Evolutionary conservation across 306 rosid genomes (phyloP).

Genomic region (Luffa acutangula): DNA sequence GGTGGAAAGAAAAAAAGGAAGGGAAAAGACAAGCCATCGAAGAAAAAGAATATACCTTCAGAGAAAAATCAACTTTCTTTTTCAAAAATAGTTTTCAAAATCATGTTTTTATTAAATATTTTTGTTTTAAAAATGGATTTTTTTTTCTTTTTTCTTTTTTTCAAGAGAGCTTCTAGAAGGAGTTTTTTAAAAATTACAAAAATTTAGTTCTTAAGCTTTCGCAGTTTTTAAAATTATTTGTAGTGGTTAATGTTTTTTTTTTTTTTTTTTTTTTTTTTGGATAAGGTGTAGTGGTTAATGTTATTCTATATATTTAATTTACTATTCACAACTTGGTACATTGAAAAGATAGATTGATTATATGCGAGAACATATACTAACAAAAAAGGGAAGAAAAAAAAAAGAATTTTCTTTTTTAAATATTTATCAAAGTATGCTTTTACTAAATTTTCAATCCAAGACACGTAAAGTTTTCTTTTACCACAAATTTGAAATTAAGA

Average conservation of each 20-base stretch:
- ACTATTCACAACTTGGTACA: background rate
- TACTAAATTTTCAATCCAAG: background rate
- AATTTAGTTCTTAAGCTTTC: too few species aligned
- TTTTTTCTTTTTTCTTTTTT: too few species aligned
- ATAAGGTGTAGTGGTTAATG: background rate
- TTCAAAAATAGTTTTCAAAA: background rate
- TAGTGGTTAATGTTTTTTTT: too few species aligned
- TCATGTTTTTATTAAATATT: too few species aligned
- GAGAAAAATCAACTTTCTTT: background rate
- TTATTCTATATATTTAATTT: background rate
- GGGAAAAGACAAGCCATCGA: background rate
- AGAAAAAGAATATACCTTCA: background rate
- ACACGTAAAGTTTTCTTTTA: background rate
- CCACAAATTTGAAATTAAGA: background rate
- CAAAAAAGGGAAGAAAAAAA: background rate
- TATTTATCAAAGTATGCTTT: background rate
- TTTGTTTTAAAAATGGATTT: too few species aligned
- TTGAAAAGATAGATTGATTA: background rate
- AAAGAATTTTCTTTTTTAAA: background rate
- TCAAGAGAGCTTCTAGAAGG: too few species aligned
- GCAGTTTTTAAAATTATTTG: too few species aligned
- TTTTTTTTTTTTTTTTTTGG: too few species aligned
- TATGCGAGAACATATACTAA: background rate
- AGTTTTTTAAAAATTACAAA: too few species aligned
- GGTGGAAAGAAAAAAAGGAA: background rate